Evolutionary conservation across 2,329 filamentous ascomycete species (phyloP).

Genomic region (Epichloe gansuensis): DNA sequence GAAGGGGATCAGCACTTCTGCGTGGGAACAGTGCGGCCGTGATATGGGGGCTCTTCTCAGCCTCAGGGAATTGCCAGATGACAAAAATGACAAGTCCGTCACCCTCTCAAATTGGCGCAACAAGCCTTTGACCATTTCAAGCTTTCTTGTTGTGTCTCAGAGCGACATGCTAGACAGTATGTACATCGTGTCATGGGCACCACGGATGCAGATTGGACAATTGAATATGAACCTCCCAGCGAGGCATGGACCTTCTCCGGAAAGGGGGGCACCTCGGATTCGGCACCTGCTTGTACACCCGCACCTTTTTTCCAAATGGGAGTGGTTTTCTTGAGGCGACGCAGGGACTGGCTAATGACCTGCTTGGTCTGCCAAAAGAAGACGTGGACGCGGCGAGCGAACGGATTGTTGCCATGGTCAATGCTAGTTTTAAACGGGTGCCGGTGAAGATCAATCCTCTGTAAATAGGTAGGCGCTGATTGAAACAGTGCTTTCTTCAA

Average conservation of each 20-base stretch:
- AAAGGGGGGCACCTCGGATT: constrained; percentile 30
- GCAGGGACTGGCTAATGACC: constrained; percentile 30
- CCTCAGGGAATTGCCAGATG: too few species aligned
- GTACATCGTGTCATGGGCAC: constrained; percentile 45
- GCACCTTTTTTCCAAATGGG: constrained; percentile 35
- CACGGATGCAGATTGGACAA: constrained; percentile 46
- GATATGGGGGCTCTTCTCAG: too few species aligned
- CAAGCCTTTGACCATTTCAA: constrained; percentile 36
- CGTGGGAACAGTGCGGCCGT: too few species aligned
- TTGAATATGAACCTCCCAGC: constrained; percentile 28
- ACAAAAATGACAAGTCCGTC: too few species aligned
- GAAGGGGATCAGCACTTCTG: neutral
- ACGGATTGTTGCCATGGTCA: constrained; percentile 29
- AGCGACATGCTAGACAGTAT: constrained; percentile 51
- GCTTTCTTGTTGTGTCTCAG: constrained; percentile 44
- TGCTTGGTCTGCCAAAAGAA: constrained; percentile 45
- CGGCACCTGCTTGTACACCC: constrained; percentile 38
- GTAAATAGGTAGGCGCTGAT: neutral
- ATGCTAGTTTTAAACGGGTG: constrained; percentile 3
- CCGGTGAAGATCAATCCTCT: neutral
- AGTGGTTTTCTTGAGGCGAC: constrained; percentile 29
- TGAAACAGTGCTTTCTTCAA: neutral
- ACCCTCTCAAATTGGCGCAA: constrained; percentile 27
- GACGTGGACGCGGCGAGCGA: constrained; percentile 43
- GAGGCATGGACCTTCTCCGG: constrained; percentile 32